A percentile compares a stretch with the other conserved stretches of the same genome.
phyloP scores from a whole-genome alignment of 148 eudicot species.

The Camellia lanceoleosa region DNA sequence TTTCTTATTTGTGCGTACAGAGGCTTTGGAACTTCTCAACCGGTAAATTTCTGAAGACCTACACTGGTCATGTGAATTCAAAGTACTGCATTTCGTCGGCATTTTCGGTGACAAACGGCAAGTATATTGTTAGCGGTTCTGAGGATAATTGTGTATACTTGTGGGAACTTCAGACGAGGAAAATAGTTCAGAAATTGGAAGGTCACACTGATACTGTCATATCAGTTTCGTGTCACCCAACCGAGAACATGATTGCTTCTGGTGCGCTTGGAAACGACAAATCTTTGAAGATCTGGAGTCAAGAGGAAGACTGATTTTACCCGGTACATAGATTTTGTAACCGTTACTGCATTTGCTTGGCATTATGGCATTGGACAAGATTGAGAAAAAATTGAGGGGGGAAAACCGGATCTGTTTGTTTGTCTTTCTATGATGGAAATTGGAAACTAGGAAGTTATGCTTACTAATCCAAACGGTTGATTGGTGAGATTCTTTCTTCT shows the following conservation, averaged over 20 bases:
- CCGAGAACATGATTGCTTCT: slow-evolving; percentile 84
- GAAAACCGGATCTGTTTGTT: neutral
- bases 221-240: slow-evolving; percentile 86
- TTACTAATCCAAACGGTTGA: neutral
- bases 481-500: neutral
- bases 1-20: slow-evolving; percentile 39
- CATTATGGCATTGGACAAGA: no score
- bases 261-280: slow-evolving; percentile 79
- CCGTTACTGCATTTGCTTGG: neutral
- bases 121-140: slow-evolving; percentile 88
- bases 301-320: slow-evolving; percentile 48
- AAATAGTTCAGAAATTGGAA: slow-evolving; percentile 83
- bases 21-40: slow-evolving; percentile 88
- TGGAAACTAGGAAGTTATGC: neutral
- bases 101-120: slow-evolving; percentile 84
- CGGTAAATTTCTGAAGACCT: slow-evolving; percentile 88
- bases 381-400: neutral
- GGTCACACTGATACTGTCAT: slow-evolving; percentile 91
- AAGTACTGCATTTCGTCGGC: slow-evolving; percentile 83
- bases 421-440: neutral
- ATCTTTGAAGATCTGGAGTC: slow-evolving; percentile 82
- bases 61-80: slow-evolving; percentile 78
- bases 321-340: neutral
- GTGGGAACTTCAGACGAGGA: slow-evolving; percentile 92
- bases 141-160: slow-evolving; percentile 85